These are phyloP conservation scores for Pharus latifolius DNA, from an alignment of 176 grass and related monocot species.

Conservation along the genomic window DNA sequence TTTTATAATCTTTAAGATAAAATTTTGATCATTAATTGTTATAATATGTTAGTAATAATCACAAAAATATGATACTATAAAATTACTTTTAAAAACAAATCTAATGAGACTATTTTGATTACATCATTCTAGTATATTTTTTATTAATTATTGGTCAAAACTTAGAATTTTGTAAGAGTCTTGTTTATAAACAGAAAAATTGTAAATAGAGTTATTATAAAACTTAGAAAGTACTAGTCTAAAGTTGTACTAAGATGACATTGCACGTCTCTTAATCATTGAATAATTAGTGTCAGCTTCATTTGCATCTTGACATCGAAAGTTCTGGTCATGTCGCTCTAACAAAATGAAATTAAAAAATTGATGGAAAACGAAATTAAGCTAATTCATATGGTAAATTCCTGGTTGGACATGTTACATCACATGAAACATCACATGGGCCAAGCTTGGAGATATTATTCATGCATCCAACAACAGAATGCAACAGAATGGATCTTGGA, in stretches of 20 bases:
- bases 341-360: constrained; percentile 6
- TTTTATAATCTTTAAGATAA: too few relatives aligned
- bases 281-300: constrained; percentile 2
- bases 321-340: not conserved
- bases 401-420: constrained; percentile 23
- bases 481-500: constrained; percentile 19
- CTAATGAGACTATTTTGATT: too few relatives aligned
- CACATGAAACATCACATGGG: constrained; percentile 33
- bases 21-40: too few relatives aligned
- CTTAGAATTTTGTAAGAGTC: too few relatives aligned
- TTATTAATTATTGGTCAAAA: too few relatives aligned
- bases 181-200: too few relatives aligned
- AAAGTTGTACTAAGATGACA: not conserved
- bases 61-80: too few relatives aligned
- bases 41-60: too few relatives aligned
- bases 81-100: too few relatives aligned
- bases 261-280: not conserved
- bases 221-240: too few relatives aligned
- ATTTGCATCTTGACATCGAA: not conserved
- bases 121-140: too few relatives aligned
- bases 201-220: too few relatives aligned
- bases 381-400: not conserved
- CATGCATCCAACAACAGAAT: constrained; percentile 7
- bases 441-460: not conserved
- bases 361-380: not conserved